Evolutionary conservation across 768 basidiomycete species (phyloP), one percentile per base, ranked within the genome.

Genomic region (Kwoniella europaea): DNA sequence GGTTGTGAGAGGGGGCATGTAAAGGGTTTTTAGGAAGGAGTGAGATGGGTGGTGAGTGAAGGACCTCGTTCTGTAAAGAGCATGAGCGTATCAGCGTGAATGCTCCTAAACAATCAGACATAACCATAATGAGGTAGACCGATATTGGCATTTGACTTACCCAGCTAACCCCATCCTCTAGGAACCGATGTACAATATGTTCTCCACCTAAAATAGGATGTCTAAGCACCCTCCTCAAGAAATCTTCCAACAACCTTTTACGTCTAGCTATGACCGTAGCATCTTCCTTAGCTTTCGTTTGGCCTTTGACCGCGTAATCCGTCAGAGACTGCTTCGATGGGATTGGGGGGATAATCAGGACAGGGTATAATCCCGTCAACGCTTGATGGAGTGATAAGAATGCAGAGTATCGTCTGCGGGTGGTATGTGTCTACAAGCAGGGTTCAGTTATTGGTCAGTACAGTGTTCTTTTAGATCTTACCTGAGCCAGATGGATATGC

Each of bases 171-270:
- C 96, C 93, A 35, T 93, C 93, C 75, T 97, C 93, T 50, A 99
- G 86, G 84, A 99, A 99, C 9, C 94, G 88, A 83, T 97, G 94
- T 76, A 98, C 95, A 50, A 98, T 90, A 84, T 95, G 92, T 75
- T 98, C 97, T 66, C 94, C 93, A 5, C 94, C 95, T 61, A 98
- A 83, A 67, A 97, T 96, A n/a, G 93, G 93, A 84, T 98, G 97
- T 42, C 90, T 88, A 16, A 90, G 91, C 63, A 96, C 84, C 64
- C 97, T 88, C 79, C 96, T 95, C 56, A 99, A 86, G 85, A 98
- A 99, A 3, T 93, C 95, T 83, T 94, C 92, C 41, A 99, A 86
- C 90, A 98, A 93, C 59, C 97, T 90, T 83, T 94, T 96, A 71
- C 97, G 88, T 73, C 92, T 87, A 2, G 93, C 89, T 82, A 99